phyloP scores from a whole-genome alignment of 2,329 filamentous ascomycete genomes.

The Venturia nashicola region DNA sequence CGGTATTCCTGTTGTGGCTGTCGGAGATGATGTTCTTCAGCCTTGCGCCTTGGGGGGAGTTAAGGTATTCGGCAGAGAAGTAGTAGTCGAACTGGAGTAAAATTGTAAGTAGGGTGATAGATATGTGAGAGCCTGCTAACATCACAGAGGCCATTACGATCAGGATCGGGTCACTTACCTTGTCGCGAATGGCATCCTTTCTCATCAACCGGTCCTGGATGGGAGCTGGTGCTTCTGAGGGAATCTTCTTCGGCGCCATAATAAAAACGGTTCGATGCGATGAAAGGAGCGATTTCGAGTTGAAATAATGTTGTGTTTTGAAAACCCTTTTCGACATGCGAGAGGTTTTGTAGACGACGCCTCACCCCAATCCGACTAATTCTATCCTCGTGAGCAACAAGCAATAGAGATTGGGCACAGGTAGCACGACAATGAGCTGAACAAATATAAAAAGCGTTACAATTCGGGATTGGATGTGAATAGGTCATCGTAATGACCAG shows the following conservation, averaged over 20 bases:
- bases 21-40: background rate
- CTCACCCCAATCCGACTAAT: background rate
- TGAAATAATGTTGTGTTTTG: background rate
- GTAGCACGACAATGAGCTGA: background rate
- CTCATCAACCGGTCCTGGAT: background rate
- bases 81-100: constrained; percentile 33
- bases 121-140: background rate
- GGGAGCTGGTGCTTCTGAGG: too few species aligned
- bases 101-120: background rate
- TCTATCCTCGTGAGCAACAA: background rate
- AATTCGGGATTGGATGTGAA: background rate
- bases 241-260: background rate
- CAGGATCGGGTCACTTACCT: background rate
- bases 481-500: background rate
- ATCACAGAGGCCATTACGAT: background rate
- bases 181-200: background rate
- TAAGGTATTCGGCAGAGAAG: constrained; percentile 30
- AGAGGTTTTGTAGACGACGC: background rate
- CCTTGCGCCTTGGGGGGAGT: background rate
- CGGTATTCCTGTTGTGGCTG: background rate
- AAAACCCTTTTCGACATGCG: background rate
- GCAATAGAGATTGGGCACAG: background rate
- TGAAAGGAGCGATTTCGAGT: background rate
- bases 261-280: background rate
- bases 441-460: background rate